Conservation (phyloP, 2,329 filamentous ascomycete genomes). For the Boeremia lycopersici region DNA sequence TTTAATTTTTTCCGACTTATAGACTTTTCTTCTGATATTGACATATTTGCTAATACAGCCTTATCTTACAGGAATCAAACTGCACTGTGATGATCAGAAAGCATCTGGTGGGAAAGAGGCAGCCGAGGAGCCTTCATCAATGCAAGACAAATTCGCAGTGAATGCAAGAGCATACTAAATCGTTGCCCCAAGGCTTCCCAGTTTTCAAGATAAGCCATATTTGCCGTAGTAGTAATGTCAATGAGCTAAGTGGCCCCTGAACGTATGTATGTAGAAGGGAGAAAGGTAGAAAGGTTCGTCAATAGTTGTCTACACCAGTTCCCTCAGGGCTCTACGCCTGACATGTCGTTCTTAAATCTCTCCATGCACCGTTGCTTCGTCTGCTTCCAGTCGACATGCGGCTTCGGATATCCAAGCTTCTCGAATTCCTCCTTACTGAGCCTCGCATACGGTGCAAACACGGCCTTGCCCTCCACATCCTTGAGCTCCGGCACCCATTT, state of each 20-base stretch:
- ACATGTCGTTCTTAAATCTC: slow-evolving; percentile 53
- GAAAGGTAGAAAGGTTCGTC: too few species aligned
- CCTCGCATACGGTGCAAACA: slow-evolving; percentile 56
- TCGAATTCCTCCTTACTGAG: slow-evolving; percentile 56
- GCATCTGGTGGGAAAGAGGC: too few species aligned
- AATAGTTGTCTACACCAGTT: too few species aligned
- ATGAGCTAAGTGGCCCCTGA: background rate
- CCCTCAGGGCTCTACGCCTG: slow-evolving; percentile 35
- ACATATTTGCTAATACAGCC: too few species aligned
- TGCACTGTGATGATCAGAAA: too few species aligned
- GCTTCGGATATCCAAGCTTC: slow-evolving; percentile 54
- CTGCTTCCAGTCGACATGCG: slow-evolving; percentile 54
- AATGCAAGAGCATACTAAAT: background rate
- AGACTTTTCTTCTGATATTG: too few species aligned
- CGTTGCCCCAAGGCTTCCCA: background rate
- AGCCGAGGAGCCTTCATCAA: background rate
- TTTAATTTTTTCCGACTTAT: too few species aligned
- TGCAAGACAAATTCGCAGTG: background rate
- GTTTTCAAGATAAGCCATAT: background rate
- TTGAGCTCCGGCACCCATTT: slow-evolving; percentile 49
- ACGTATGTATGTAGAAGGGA: too few species aligned
- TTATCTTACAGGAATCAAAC: too few species aligned
- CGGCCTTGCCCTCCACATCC: slow-evolving; percentile 53
- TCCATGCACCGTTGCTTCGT: slow-evolving; percentile 51
- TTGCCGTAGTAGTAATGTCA: background rate